phyloP scores from a whole-genome alignment of 2,329 filamentous ascomycete genomes.

The Calonectria hawksworthii region DNA sequence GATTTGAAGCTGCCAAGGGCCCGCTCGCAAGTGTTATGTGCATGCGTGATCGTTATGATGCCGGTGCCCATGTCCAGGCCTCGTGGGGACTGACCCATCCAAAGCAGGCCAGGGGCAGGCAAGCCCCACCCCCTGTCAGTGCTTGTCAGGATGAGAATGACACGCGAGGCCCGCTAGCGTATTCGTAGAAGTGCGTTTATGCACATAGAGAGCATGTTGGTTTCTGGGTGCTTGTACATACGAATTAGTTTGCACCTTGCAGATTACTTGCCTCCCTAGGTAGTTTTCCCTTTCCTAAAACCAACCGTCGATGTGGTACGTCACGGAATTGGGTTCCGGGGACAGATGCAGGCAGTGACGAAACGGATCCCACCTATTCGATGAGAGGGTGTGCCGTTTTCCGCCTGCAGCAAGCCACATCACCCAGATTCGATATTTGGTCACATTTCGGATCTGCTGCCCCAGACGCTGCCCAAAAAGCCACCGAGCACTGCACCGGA shows the following conservation, averaged over 20 bases:
- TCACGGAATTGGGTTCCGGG: conserved; percentile 9
- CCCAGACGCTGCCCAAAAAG: not conserved
- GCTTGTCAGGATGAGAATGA: conserved; percentile 19
- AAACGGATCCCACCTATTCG: conserved; percentile 20
- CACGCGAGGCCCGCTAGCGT: conserved; percentile 2
- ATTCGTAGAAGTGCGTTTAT: conserved; percentile 8
- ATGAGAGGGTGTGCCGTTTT: conserved; percentile 12
- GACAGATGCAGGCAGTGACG: conserved; percentile 17
- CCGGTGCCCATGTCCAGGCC: conserved; percentile 11
- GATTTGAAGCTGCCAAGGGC: conserved; percentile 16
- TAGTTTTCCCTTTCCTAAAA: not conserved
- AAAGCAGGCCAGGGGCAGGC: not conserved
- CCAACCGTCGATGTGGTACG: conserved; percentile 1
- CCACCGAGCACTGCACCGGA: not conserved
- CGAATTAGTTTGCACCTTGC: conserved; percentile 11
- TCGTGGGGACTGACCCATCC: conserved; percentile 18
- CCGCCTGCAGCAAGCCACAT: conserved; percentile 15
- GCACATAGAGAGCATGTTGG: conserved; percentile 8
- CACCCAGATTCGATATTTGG: conserved; percentile 6
- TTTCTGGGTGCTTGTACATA: conserved; percentile 3
- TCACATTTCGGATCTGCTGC: conserved; percentile 13
- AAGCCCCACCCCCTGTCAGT: conserved; percentile 9
- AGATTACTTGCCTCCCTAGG: conserved; percentile 3
- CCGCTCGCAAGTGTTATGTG: not conserved
- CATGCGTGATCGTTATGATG: conserved; percentile 21